A percentile compares a stretch with the other conserved stretches of the same genome.
phyloP scores from a whole-genome alignment of 805 yeast genomes.

The Groenewaldozyma salmanticensis region DNA sequence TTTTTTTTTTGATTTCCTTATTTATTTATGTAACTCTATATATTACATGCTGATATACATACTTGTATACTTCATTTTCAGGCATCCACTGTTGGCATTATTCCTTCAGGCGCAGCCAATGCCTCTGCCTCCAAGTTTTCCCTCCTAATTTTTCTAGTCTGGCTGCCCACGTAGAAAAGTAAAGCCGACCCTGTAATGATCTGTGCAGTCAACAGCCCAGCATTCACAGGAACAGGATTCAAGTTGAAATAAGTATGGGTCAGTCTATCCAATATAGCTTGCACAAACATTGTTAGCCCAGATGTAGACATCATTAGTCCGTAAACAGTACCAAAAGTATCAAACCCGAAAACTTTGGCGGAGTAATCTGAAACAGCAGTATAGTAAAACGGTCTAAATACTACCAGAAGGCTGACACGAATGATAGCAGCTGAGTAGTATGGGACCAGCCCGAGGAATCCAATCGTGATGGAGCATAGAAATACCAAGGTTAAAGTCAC shows the following conservation, averaged over 20 bases:
- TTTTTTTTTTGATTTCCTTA: too few relatives aligned
- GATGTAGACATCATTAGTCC: conserved; percentile 77
- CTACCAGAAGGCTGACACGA: conserved; percentile 64
- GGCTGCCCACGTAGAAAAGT: conserved; percentile 25
- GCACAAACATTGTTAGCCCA: conserved; percentile 70
- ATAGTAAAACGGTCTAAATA: conserved; percentile 85
- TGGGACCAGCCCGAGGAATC: conserved; percentile 59
- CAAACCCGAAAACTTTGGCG: conserved; percentile 89
- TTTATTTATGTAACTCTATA: not conserved
- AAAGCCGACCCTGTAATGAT: conserved; percentile 21
- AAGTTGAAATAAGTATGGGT: conserved; percentile 60
- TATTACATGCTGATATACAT: not conserved
- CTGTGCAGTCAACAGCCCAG: conserved; percentile 40
- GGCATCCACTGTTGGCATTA: conserved; percentile 20
- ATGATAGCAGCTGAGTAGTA: conserved; percentile 41
- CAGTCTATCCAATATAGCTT: conserved; percentile 54
- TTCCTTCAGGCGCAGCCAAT: conserved; percentile 39
- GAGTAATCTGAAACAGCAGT: conserved; percentile 87
- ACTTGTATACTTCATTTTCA: not conserved
- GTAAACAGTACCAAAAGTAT: conserved; percentile 84
- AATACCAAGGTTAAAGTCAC: conserved; percentile 46
- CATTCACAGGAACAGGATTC: conserved; percentile 77
- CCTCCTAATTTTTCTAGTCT: conserved; percentile 38
- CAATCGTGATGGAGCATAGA: conserved; percentile 49
- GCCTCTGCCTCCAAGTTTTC: conserved; percentile 54